Base-by-base conservation (phyloP, 352 stramenopile species). In the Pythium sp. region DNA sequence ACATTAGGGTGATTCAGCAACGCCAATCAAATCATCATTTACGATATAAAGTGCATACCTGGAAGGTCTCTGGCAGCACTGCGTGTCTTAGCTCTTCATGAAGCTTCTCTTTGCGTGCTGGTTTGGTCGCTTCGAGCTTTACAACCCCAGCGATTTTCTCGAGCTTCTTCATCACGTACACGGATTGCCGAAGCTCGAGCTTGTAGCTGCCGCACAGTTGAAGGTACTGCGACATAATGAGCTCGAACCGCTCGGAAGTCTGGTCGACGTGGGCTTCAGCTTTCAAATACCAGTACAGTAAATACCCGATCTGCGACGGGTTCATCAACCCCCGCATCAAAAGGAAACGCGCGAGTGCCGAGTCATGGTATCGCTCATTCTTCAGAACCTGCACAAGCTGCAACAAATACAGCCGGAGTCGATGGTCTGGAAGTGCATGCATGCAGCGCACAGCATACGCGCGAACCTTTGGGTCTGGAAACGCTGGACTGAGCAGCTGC, bases 131-230 rank as follows among this genome's bases (percentile, higher is more conserved):
- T 18, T 91, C 76, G 1, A 67, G 18, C 67, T 97, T 96, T 0
- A 98, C 80, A 2, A 78, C 66, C 0, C 60, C 67, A 7, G 90
- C 85, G 59, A 97, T 86, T 7, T 77, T 76, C 63, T 97, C 86
- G 1, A 98, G 82, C 65, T 96, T 90, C 59, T 88, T 95, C 85
- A 98, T 95, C 0, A 98, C 81, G 70, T 94, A 97, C 57, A 95
- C 86, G 5, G 95, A 96, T 62, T 98, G 88, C 2, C 90, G 87
- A 26, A 98, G 91, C 62, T 93, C 92, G 15, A 96, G 64, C 30
- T 95, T 91, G 76, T 96, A 90, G 68, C 65, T 90, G 9, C 93
- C 90, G 54, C 91, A 97, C n/a, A 97, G 76, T 43, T 95, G 73
- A 64, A 98, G 72, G 58, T 97, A 97, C 68, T 93, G 84, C 24